Evolutionary conservation across 768 basidiomycete species (phyloP).

Genomic region (Grammothele lineata): DNA sequence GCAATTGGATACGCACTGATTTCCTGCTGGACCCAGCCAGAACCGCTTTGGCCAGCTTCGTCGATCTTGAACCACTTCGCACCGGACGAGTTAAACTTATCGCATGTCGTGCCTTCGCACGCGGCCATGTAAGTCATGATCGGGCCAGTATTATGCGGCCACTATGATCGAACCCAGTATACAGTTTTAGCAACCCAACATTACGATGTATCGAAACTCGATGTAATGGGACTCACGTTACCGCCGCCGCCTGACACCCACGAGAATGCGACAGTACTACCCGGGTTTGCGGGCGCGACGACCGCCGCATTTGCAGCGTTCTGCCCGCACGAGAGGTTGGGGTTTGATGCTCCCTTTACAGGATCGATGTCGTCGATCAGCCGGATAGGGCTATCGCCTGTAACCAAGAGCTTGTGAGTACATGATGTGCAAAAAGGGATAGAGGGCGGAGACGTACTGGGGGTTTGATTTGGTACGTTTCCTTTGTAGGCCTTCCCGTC

Average conservation of each 20-base stretch:
- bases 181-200: not conserved
- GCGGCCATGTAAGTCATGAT: constrained; percentile 71
- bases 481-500: constrained; percentile 43
- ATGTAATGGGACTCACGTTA: constrained; percentile 14
- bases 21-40: constrained; percentile 26
- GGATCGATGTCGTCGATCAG: constrained; percentile 38
- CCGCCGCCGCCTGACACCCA: constrained; percentile 46
- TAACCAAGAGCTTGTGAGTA: not conserved
- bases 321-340: constrained; percentile 55
- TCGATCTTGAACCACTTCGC: constrained; percentile 71
- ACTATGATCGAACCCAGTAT: constrained; percentile 22
- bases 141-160: constrained; percentile 63
- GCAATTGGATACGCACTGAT: constrained; percentile 21
- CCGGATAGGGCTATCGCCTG: constrained; percentile 31
- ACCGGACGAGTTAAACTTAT: constrained; percentile 51
- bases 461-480: constrained; percentile 36
- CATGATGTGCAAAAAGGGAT: not conserved
- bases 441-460: constrained; percentile 30
- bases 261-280: constrained; percentile 47
- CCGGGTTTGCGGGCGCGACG: constrained; percentile 55
- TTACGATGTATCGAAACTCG: not conserved
- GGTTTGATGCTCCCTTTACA: constrained; percentile 53
- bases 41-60: constrained; percentile 24
- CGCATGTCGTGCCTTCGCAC: constrained; percentile 54
- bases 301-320: constrained; percentile 43